Evolutionary conservation across 352 stramenopile species (phyloP).

Genomic region (Pythium phragmiticola): DNA sequence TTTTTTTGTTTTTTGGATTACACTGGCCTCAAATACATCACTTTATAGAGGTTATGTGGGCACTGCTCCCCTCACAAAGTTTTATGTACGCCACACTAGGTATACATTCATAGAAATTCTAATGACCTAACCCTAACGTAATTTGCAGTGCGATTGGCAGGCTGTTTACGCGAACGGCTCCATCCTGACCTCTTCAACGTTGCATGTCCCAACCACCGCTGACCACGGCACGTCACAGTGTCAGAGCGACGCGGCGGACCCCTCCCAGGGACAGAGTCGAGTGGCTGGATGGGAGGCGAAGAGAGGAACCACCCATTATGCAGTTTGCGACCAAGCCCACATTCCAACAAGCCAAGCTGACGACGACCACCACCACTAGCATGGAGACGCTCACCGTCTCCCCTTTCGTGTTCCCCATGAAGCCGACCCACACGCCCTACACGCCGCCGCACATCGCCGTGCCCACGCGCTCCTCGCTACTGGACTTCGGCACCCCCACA

Average conservation of each 20-base stretch:
- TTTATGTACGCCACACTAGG: neutral
- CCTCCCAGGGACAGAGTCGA: conserved; percentile 8
- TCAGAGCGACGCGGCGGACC: neutral
- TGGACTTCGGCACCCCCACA: conserved; percentile 2
- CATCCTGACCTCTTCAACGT: conserved; percentile 8
- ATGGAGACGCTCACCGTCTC: conserved; percentile 22
- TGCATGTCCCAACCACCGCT: conserved; percentile 8
- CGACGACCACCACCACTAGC: conserved; percentile 2
- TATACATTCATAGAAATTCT: conserved; percentile 4
- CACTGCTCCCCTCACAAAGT: neutral
- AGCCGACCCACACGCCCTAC: conserved; percentile 18
- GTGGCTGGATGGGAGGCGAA: neutral
- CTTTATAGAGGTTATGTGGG: neutral
- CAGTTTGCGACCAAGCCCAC: conserved; percentile 14
- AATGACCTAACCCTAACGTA: conserved; percentile 4
- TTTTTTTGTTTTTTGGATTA: neutral
- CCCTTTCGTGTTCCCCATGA: conserved; percentile 16
- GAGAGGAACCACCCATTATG: conserved; percentile 9
- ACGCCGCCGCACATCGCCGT: neutral
- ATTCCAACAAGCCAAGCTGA: neutral
- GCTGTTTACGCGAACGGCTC: neutral
- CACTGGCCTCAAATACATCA: neutral
- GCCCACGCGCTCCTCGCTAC: neutral
- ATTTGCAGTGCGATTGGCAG: neutral
- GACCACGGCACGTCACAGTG: conserved; percentile 4